phyloP scores from a whole-genome alignment of 495 filamentous ascomycete genomes.

The Hypoxylon cercidicola region DNA sequence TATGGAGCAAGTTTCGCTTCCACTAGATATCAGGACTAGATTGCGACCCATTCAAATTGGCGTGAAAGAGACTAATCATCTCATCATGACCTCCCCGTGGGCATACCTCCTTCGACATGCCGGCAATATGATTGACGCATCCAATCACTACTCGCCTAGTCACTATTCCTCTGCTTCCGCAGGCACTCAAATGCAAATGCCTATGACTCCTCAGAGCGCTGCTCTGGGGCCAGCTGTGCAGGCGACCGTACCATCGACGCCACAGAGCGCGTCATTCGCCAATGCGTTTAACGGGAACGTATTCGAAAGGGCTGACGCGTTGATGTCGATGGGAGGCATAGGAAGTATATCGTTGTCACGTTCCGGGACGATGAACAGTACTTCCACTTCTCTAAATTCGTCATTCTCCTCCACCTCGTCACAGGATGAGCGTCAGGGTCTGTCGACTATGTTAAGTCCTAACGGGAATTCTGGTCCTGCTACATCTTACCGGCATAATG shows the following conservation, averaged over 20 bases:
- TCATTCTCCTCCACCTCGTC: constrained; percentile 50
- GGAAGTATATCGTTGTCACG: constrained; percentile 56
- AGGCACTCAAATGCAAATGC: constrained; percentile 51
- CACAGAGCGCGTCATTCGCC: constrained; percentile 72
- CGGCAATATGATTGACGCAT: constrained; percentile 33
- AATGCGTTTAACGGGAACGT: constrained; percentile 75
- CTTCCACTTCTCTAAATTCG: constrained; percentile 53
- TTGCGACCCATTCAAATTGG: constrained; percentile 80
- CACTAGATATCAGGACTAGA: constrained; percentile 71
- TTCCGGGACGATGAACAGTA: constrained; percentile 57
- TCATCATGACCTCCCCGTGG: constrained; percentile 85
- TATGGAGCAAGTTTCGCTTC: constrained; percentile 69
- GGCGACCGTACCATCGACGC: constrained; percentile 85
- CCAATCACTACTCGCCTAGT: constrained; percentile 49
- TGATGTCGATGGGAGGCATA: constrained; percentile 68
- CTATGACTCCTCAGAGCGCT: constrained; percentile 79
- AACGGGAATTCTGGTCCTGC: constrained; percentile 29
- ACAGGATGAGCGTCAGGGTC: constrained; percentile 44
- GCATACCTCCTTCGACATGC: constrained; percentile 57
- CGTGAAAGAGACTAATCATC: constrained; percentile 76
- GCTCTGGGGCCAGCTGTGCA: constrained; percentile 89
- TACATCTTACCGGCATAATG: constrained; percentile 42
- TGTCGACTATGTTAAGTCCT: constrained; percentile 54
- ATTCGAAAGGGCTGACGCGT: constrained; percentile 77
- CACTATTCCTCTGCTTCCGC: constrained; percentile 45